phyloP scores from a whole-genome alignment of 306 rosid genomes.

The Gastrolobium villosum region DNA sequence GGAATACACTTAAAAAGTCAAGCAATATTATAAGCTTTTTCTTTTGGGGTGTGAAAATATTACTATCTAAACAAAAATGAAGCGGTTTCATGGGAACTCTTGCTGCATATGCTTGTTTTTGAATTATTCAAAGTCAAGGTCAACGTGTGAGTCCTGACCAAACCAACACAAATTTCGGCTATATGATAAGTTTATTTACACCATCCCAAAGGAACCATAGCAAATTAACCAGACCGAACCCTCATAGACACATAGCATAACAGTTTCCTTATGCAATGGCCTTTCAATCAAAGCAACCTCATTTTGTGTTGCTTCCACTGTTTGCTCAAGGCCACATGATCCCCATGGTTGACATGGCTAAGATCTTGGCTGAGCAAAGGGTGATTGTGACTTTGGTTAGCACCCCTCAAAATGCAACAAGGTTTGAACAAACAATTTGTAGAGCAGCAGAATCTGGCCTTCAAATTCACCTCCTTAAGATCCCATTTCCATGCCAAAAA shows the following conservation, averaged over 20 bases:
- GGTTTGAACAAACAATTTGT: constrained; percentile 56
- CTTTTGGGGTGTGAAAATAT: neutral
- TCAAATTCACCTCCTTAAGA: constrained; percentile 54
- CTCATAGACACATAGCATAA: neutral
- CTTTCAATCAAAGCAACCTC: constrained; percentile 52
- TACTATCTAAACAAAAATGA: neutral
- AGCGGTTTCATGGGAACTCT: neutral
- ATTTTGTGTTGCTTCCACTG: constrained; percentile 79
- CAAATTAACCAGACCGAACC: neutral
- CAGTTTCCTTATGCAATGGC: constrained; percentile 41
- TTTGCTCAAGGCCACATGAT: constrained; percentile 97
- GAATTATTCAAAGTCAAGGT: constrained; percentile 50
- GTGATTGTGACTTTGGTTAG: constrained; percentile 71
- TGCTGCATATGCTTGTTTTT: neutral
- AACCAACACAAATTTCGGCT: neutral
- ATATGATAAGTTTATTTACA: neutral
- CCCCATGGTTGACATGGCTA: constrained; percentile 90
- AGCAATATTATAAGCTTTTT: neutral
- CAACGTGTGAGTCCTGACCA: constrained; percentile 17
- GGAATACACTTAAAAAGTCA: neutral
- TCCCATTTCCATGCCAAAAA: constrained; percentile 73
- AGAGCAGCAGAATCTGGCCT: constrained; percentile 58
- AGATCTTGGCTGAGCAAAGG: constrained; percentile 61
- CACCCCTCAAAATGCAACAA: constrained; percentile 75
- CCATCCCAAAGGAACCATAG: neutral